Base-by-base conservation (phyloP, 2,329 filamentous ascomycete genomes). In the Colletotrichum lindemuthianum region DNA sequence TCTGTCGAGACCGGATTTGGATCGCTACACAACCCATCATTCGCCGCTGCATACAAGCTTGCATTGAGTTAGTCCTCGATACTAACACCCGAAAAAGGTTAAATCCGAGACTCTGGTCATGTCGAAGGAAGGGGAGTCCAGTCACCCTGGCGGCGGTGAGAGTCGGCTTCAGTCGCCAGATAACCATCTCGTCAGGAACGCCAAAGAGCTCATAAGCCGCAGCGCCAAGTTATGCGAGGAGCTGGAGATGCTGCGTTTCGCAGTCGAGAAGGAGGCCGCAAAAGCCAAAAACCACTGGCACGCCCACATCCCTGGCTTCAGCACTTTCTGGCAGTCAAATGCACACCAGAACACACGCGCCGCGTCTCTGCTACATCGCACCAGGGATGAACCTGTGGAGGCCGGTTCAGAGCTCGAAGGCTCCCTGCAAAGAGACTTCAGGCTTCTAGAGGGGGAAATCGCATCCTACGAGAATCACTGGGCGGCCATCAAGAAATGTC, bases 241-340 rank as follows among this genome's bases (percentile, higher is more conserved):
- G 32, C 51, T 65, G 2, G 45, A 57, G 15, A 24, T 37, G 3
- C 16, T 65, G 3, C 61, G 61, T 13, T 33, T 34, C 3, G 61
- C 58, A 4, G 59, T 65, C 6, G 61, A 65, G 4, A 41, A 13
- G 6, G 33, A 56, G 1, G 59, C 58, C 0, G 15, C 37, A 2
- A 61, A 61, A 11, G 58, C 43, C 8, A 65, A 65, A 0, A 61
- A 63, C 6, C 61, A 65, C 24, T 65, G 61, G 61, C 61, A 65
- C 8, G 61, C 61, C 2, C 52, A 65, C 11, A 57, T 65, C 11
- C 61, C 61, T 4, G 61, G 61, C 1, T 65, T 65, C 41, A 65
- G 61, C 36, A 61, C 61, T 8, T 65, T 65, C 13, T 56, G 51
- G 51, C 61, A 65, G 32, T 34, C 51, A 6, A 65, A 63, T 6